Percentiles rank a stretch among this genome's conserved stretches.
Evolutionary conservation across 1,284 basidiomycete species (phyloP).

Genomic region (Apiotrichum domesticum): DNA sequence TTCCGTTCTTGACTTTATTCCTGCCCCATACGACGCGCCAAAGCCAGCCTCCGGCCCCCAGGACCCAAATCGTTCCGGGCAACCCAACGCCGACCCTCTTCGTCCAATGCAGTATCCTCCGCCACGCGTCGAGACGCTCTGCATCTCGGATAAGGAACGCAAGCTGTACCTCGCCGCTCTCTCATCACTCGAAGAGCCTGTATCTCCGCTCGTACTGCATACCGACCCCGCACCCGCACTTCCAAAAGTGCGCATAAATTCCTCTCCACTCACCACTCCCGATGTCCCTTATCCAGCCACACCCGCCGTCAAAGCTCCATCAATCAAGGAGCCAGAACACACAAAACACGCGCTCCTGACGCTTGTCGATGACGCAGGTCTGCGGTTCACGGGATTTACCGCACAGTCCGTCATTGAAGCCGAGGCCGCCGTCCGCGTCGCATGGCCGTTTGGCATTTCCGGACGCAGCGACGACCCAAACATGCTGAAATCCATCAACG

Average conservation of each 20-base stretch:
- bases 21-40: background rate
- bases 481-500: constrained; percentile 8
- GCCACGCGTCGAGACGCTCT: constrained; percentile 28
- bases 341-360: constrained; percentile 24
- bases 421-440: constrained; percentile 16
- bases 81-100: constrained; percentile 6
- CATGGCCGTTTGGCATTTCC: constrained; percentile 25
- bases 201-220: constrained; percentile 30
- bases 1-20: background rate
- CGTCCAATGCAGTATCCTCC: constrained; percentile 20
- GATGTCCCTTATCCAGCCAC: constrained; percentile 6
- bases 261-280: constrained; percentile 1
- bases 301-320: background rate
- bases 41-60: too few relatives aligned
- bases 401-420: constrained; percentile 20
- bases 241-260: constrained; percentile 10
- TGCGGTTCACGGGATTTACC: constrained; percentile 34
- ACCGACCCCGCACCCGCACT: constrained; percentile 33
- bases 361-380: constrained; percentile 15
- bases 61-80: too few relatives aligned
- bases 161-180: constrained; percentile 40
- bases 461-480: constrained; percentile 18
- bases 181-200: constrained; percentile 24
- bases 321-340: background rate
- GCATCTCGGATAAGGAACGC: constrained; percentile 34